Base-by-base conservation (phyloP, 805 yeast genomes). In the Candida anglica region DNA sequence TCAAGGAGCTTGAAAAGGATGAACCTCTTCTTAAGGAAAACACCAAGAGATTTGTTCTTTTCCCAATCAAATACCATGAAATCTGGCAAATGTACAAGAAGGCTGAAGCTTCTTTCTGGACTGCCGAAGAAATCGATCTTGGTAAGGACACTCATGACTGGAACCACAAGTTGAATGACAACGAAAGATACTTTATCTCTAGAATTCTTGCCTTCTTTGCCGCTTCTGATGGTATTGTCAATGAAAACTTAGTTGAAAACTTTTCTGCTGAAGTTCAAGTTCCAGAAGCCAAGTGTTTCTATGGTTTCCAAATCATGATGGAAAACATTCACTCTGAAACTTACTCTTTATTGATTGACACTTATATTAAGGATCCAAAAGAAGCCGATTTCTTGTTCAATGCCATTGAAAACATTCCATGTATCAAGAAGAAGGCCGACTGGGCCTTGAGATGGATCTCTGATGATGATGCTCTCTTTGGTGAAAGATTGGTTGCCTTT, bases 31-130 rank as follows among this genome's bases (percentile, higher is more conserved):
- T 91, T 52, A 54, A 60, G 33, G 96, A 87, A 65, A 93, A 91
- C 77, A 78, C 77, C 49, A 77, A 78, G 55, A 81, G 98, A 58
- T 88, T 86, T 53, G 97, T 93, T 33, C 69, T 91, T 40, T 89
- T 89, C 79, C 98, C 98, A 47, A 87, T 91, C 68, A 84, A 86
- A 67, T 93, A 88, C 71, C 91, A 89, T 59, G 98, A 91, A 69
- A 86, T 91, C 61, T 91, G 98, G 98, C 96, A 91, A 65, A 89
- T 94, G 74, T 91, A 91, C 69, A 91, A 91, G 74, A 87, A 91
- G 69, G 97, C 98, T 33, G 98, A 93, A 73, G 98, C 98, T 11
- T 91, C 98, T 5, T 91, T 91, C 76, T 91, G 98, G 98, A 93
- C 98, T 26, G 97, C 98, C 30, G 98, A 91, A 71, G 98, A 93